Conservation (phyloP, 2,329 filamentous ascomycete genomes). For the Fusarium tupiense region DNA sequence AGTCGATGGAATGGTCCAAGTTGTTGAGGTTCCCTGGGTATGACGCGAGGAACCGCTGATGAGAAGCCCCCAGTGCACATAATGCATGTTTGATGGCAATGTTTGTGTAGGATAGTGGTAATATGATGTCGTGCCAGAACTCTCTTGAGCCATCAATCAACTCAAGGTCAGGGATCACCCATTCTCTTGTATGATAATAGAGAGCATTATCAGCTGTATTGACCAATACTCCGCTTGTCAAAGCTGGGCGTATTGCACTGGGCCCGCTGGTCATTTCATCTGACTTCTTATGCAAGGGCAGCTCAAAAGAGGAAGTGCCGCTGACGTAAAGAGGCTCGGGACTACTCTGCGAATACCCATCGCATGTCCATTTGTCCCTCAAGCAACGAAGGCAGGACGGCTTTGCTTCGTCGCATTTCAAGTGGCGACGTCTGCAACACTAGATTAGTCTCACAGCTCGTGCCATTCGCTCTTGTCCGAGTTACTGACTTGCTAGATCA, state of each 20-base stretch:
- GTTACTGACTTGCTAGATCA: constrained; percentile 12
- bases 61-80: constrained; percentile 9
- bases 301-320: not conserved
- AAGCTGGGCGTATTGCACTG: not conserved
- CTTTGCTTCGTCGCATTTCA: constrained; percentile 30
- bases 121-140: constrained; percentile 9
- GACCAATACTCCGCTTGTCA: not conserved
- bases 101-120: not conserved
- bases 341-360: constrained; percentile 6
- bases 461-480: not conserved
- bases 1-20: not conserved
- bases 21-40: not conserved
- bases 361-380: constrained; percentile 20
- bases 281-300: not conserved
- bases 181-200: not conserved
- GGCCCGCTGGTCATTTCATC: too few species aligned
- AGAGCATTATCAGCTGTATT: not conserved
- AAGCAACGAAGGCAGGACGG: constrained; percentile 16
- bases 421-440: constrained; percentile 24
- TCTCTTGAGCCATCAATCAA: not conserved
- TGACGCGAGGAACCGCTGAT: not conserved
- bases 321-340: not conserved
- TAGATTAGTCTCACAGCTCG: not conserved
- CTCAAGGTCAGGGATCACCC: not conserved
- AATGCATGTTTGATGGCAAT: not conserved